phyloP scores from a whole-genome alignment of 495 filamentous ascomycete genomes.

The Penicillium soppii region DNA sequence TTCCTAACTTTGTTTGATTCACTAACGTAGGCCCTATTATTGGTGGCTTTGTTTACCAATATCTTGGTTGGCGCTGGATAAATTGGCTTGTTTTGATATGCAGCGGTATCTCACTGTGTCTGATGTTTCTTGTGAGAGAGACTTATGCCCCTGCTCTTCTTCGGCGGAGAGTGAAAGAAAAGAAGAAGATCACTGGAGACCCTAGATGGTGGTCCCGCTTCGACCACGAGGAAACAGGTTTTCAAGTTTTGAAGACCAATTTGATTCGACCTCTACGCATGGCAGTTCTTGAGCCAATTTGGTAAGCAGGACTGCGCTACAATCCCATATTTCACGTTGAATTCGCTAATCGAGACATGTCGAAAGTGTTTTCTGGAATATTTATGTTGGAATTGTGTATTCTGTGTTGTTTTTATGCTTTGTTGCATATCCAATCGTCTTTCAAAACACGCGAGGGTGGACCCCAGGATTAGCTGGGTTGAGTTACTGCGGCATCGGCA shows the following conservation, averaged over 20 bases:
- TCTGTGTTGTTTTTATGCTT: constrained; percentile 73
- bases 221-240: constrained; percentile 46
- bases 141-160: constrained; percentile 70
- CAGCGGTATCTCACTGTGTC: constrained; percentile 48
- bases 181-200: constrained; percentile 63
- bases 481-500: constrained; percentile 68
- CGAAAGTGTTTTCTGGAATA: constrained; percentile 63
- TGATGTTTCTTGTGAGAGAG: constrained; percentile 57
- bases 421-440: constrained; percentile 71
- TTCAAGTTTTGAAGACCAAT: constrained; percentile 51
- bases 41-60: constrained; percentile 69
- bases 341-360: constrained; percentile 20
- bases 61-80: constrained; percentile 77
- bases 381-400: constrained; percentile 69
- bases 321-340: background rate
- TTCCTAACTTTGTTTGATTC: constrained; percentile 14
- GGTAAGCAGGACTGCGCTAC: constrained; percentile 34
- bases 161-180: constrained; percentile 51
- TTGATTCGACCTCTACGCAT: constrained; percentile 66
- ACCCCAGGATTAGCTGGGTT: constrained; percentile 62
- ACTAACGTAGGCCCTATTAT: constrained; percentile 55
- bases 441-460: constrained; percentile 69
- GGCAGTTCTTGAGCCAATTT: constrained; percentile 68
- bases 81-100: constrained; percentile 77
- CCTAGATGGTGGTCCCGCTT: constrained; percentile 64